Base-by-base conservation (phyloP, 1,284 basidiomycete genomes). In the Cutaneotrichosporon cutaneum region DNA sequence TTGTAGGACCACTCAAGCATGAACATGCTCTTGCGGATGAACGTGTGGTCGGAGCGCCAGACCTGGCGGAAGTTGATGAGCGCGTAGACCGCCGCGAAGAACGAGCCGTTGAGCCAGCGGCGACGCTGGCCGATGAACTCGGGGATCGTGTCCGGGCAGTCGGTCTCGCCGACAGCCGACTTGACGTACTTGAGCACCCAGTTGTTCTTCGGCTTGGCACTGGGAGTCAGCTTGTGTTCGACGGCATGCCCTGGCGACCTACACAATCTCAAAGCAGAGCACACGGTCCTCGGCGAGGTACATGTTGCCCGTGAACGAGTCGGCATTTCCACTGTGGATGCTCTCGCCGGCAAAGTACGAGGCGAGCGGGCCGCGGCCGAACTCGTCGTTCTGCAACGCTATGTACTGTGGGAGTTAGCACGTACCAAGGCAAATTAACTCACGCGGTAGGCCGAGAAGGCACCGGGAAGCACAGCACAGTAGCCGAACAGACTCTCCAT, bases 171-270 rank as follows among this genome's bases (percentile, higher is more conserved):
- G 32, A 93, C 87, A 0, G 96, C 94, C 32, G 89, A 88, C 80
- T 94, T 96, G 72, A 99, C 95, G 72, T 94, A 99, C 81, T 91
- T 93, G 55, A 99, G 84, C 6, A 97, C 85, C 95, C 95, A 99
- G 69, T 87, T 86, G 2, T 86, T 87, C 67, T 93, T 90, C 1
- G 88, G 82, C 76, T 97, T 98, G 0, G 95, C 93, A 4, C 76
- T 77, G 22, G 7, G n/a, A 16, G 39, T 64, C 56, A 63, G 65
- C 44, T 13, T 6, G n/a, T n/a, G n/a, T n/a, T n/a, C n/a, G n/a
- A n/a, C n/a, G n/a, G n/a, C n/a, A n/a, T n/a, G n/a, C n/a, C n/a
- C n/a, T n/a, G n/a, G n/a, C n/a, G 4, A 70, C 77, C 52, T 65
- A 79, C 48, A 98, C 88, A 22, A 99, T 86, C 77, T 99, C 95